These are phyloP conservation scores for Skeletonema tropicum DNA, from an alignment of 108 stramenopile genomes.

Conservation along the genomic window DNA sequence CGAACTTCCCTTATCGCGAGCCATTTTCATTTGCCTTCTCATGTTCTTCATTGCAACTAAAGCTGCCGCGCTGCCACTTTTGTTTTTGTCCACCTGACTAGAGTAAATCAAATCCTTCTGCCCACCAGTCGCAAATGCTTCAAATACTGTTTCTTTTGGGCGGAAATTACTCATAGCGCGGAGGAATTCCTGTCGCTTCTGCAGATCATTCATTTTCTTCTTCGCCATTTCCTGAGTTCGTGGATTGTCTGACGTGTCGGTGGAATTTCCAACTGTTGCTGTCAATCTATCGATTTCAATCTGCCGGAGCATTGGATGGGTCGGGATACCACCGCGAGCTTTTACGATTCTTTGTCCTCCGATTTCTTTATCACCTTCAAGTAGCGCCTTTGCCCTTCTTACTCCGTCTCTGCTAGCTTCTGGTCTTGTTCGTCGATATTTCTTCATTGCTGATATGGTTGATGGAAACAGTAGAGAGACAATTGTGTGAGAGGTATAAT, in stretches of 20 bases:
- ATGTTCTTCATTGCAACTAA: conserved; percentile 89
- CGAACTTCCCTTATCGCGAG: conserved; percentile 75
- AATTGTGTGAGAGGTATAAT: not conserved
- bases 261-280: conserved; percentile 6
- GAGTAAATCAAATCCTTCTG: conserved; percentile 71
- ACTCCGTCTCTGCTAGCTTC: conserved; percentile 89
- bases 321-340: conserved; percentile 54
- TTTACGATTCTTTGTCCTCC: conserved; percentile 64
- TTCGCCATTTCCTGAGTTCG: conserved; percentile 31
- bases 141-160: conserved; percentile 97
- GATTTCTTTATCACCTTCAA: conserved; percentile 77
- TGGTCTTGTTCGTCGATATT: conserved; percentile 92
- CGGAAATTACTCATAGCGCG: conserved; percentile 89
- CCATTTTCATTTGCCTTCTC: conserved; percentile 89
- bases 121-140: conserved; percentile 90
- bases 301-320: conserved; percentile 77
- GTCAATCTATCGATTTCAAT: conserved; percentile 62
- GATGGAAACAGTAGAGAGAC: not conserved
- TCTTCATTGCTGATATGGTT: conserved; percentile 80
- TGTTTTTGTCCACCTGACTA: conserved; percentile 82
- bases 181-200: conserved; percentile 84
- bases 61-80: conserved; percentile 61
- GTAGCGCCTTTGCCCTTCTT: conserved; percentile 81
- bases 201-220: conserved; percentile 48
- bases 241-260: not conserved